Percentiles rank a stretch among this genome's conserved stretches.
Evolutionary conservation across 2,329 filamentous ascomycete genomes (phyloP).

Genomic region (Colletotrichum graminicola): DNA sequence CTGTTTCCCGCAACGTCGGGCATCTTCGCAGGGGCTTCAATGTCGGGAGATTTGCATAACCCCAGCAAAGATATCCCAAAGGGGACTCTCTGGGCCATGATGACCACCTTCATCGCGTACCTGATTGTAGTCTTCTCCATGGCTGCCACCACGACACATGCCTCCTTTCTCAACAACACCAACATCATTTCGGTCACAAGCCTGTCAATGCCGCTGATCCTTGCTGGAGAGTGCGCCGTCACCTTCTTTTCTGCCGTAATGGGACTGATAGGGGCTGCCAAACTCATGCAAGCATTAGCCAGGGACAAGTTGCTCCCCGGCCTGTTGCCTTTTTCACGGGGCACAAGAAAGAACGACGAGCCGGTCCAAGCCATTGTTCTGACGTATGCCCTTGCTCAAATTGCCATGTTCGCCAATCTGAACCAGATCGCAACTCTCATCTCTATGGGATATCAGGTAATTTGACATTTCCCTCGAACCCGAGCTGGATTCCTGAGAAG

Average conservation of each 20-base stretch:
- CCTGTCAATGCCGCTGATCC: slow-evolving; percentile 77
- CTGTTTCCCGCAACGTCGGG: slow-evolving; percentile 77
- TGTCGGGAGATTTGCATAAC: slow-evolving; percentile 88
- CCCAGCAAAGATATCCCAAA: slow-evolving; percentile 87
- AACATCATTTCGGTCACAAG: slow-evolving; percentile 88
- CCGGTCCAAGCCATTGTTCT: slow-evolving; percentile 81
- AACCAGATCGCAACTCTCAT: slow-evolving; percentile 92
- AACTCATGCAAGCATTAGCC: slow-evolving; percentile 85
- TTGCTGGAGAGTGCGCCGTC: slow-evolving; percentile 85
- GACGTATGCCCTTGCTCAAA: slow-evolving; percentile 80
- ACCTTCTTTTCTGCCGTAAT: slow-evolving; percentile 89
- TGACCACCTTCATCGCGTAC: slow-evolving; percentile 82
- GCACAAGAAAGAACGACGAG: slow-evolving; percentile 78
- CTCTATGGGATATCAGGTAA: slow-evolving; percentile 86
- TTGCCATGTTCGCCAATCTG: slow-evolving; percentile 85
- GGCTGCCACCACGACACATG: slow-evolving; percentile 79
- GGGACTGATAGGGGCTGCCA: slow-evolving; percentile 87
- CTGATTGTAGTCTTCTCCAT: slow-evolving; percentile 82
- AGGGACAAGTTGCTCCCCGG: slow-evolving; percentile 84
- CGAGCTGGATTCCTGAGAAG: background rate
- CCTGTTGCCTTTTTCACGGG: slow-evolving; percentile 78
- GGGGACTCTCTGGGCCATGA: slow-evolving; percentile 83
- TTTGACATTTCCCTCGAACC: slow-evolving; percentile 35
- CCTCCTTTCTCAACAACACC: slow-evolving; percentile 78
- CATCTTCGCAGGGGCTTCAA: slow-evolving; percentile 81